Evolutionary conservation across 2,329 filamentous ascomycete species (phyloP).

Genomic region (Rutstroemia sp.): DNA sequence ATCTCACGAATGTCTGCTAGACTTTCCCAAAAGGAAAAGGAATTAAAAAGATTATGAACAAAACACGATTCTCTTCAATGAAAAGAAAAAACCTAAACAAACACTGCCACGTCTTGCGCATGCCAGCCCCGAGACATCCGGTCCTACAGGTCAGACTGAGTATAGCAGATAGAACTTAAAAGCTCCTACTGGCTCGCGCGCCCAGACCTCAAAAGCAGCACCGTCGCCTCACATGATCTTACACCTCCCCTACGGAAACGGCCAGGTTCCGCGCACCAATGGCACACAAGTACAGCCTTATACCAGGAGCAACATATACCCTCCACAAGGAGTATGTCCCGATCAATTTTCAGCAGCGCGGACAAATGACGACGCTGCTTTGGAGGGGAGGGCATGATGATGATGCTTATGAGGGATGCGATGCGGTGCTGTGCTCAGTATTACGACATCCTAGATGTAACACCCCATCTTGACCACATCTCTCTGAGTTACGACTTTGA

Average conservation of each 20-base stretch:
- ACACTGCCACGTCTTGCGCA: conserved; percentile 7
- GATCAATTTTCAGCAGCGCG: background rate
- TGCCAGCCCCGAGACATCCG: conserved; percentile 9
- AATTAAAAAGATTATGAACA: background rate
- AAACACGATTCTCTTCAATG: background rate
- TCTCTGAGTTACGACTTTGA: conserved; percentile 4
- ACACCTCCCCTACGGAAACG: conserved; percentile 4
- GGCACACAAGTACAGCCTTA: conserved; percentile 8
- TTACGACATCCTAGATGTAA: conserved; percentile 9
- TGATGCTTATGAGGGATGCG: background rate
- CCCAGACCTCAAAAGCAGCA: conserved; percentile 7
- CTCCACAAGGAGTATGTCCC: conserved; percentile 5
- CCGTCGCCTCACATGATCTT: conserved; percentile 9
- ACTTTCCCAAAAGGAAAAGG: background rate
- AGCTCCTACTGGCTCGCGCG: background rate
- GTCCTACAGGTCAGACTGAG: background rate
- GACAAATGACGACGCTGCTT: conserved; percentile 1
- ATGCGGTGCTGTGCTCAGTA: background rate
- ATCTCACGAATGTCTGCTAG: background rate
- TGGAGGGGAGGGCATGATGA: background rate
- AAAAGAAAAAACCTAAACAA: background rate
- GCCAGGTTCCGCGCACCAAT: conserved; percentile 14
- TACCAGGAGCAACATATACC: conserved; percentile 11
- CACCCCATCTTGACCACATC: conserved; percentile 7
- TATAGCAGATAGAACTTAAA: background rate